A percentile compares a stretch with the other conserved stretches of the same genome.
Conservation (phyloP, 352 stramenopile species). For the Phytopythium mirpurense region DNA sequence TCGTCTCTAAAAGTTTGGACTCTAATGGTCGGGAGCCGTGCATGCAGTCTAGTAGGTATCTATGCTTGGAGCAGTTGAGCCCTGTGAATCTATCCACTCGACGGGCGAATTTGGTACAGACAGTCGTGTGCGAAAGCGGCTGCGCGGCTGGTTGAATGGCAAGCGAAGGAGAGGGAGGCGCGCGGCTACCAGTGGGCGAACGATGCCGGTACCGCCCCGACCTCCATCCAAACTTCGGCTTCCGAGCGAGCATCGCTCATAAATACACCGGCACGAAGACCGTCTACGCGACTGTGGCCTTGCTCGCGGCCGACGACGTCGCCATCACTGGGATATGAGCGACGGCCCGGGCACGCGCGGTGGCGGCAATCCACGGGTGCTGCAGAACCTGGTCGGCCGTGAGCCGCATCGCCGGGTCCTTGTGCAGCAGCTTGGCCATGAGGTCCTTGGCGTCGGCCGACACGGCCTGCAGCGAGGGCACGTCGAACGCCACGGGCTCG, state of each 20-base stretch:
- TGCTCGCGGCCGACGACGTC: background rate
- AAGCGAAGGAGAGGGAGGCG: background rate
- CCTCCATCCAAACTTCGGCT: too few relatives aligned
- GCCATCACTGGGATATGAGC: background rate
- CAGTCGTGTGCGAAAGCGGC: background rate
- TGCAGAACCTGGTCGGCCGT: conserved; percentile 88
- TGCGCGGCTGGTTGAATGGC: background rate
- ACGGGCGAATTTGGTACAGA: conserved; percentile 1
- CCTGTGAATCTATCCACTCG: too few relatives aligned
- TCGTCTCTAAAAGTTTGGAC: too few relatives aligned
- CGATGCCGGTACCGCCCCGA: too few relatives aligned
- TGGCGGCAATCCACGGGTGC: conserved; percentile 85
- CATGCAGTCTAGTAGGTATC: background rate
- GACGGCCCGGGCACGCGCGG: background rate
- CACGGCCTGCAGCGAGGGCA: conserved; percentile 56
- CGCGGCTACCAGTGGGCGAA: background rate
- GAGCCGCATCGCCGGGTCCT: conserved; percentile 78
- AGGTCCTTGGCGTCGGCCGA: conserved; percentile 89
- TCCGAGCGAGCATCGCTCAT: conserved; percentile 3
- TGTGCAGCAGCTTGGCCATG: conserved; percentile 80
- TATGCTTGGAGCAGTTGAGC: background rate
- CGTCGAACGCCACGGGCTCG: conserved; percentile 44
- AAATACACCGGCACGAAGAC: conserved; percentile 1
- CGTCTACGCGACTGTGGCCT: conserved; percentile 2
- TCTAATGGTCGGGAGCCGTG: too few relatives aligned